Evolutionary conservation across 768 basidiomycete genomes (phyloP), one percentile per base, ranked within the genome.

Genomic region (button mushroom (Agaricus bisporus)): DNA sequence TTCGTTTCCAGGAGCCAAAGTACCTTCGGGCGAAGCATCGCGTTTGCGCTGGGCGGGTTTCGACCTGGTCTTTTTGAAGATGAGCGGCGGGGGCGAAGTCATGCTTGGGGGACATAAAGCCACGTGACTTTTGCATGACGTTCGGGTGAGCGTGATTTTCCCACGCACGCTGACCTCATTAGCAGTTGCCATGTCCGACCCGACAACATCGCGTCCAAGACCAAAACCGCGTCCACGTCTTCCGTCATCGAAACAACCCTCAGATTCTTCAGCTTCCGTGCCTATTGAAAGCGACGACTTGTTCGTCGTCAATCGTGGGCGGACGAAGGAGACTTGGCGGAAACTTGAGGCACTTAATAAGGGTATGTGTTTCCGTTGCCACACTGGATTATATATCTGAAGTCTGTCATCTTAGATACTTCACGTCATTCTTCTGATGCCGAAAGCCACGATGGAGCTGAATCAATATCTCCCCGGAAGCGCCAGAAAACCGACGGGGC

Each of bases 291-390:
- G 80, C 47, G 87, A 91, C 64, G 80, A 78, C 14, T 71, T 80
- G 65, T 91, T 90, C 59, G 78, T 89, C 61, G 78, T 78, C 47
- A 91, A 89, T 63, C 72, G 69, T 41, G 76, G 77, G 55, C 73
- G 86, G 48, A 79, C 79, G 4, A 63, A 71, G 4, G 69, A 75
- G 48, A 70, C 75, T 3, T 88, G 88, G 85, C 79, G 73, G 62
- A 76, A 74, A 54, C 64, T 91, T 39, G 77, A 82, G 22, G 70
- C 79, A 62, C 66, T 76, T 12, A 75, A 74, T 42, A 80, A 80
- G 65, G 76, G 88, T 88, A 57, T 48, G 73, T 56, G 25, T 39
- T 43, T 29, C n/a, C 49, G 11, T 29, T 29, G 11, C 11, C 14
- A 8, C 4, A 8, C 12, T 1, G 15, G 7, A 12, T 26, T 18